phyloP scores from a whole-genome alignment of 140 eudicot species.

The Stevia rebaudiana region DNA sequence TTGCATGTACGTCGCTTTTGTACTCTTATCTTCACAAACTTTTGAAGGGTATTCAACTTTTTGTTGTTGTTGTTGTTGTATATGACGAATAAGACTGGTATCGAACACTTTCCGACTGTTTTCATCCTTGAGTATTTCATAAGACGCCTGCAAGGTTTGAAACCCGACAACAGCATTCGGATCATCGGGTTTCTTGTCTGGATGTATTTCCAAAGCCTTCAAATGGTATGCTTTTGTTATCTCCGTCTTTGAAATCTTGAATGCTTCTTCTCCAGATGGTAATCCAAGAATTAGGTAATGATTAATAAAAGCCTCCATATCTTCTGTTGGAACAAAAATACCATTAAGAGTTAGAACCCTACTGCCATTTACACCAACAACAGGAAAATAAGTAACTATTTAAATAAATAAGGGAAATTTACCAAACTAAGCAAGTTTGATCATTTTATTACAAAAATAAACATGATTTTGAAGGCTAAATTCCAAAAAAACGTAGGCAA shows the following conservation, averaged over 20 bases:
- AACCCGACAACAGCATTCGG: conserved; percentile 64
- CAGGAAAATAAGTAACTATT: too few relatives aligned
- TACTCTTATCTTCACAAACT: conserved; percentile 36
- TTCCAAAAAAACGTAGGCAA: too few relatives aligned
- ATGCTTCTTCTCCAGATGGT: conserved; percentile 74
- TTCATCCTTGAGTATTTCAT: conserved; percentile 64
- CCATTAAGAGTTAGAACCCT: too few relatives aligned
- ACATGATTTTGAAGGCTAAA: too few relatives aligned
- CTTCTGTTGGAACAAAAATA: background rate
- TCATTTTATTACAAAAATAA: too few relatives aligned
- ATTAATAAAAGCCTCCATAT: conserved; percentile 57
- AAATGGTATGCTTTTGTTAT: conserved; percentile 59
- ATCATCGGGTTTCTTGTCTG: conserved; percentile 69
- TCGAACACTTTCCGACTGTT: conserved; percentile 53
- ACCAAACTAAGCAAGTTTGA: too few relatives aligned
- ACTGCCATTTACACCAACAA: too few relatives aligned
- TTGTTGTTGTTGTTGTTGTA: conserved; percentile 43
- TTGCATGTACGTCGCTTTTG: conserved; percentile 58
- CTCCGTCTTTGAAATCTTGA: conserved; percentile 54
- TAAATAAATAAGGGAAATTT: too few relatives aligned
- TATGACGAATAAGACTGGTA: conserved; percentile 37
- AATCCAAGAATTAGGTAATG: conserved; percentile 58
- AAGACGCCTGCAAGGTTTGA: conserved; percentile 55
- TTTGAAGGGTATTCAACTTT: conserved; percentile 22
- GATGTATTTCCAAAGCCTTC: conserved; percentile 72